phyloP scores from a whole-genome alignment of 2,329 filamentous ascomycete species.

The Ophiostoma novo-ulmi region DNA sequence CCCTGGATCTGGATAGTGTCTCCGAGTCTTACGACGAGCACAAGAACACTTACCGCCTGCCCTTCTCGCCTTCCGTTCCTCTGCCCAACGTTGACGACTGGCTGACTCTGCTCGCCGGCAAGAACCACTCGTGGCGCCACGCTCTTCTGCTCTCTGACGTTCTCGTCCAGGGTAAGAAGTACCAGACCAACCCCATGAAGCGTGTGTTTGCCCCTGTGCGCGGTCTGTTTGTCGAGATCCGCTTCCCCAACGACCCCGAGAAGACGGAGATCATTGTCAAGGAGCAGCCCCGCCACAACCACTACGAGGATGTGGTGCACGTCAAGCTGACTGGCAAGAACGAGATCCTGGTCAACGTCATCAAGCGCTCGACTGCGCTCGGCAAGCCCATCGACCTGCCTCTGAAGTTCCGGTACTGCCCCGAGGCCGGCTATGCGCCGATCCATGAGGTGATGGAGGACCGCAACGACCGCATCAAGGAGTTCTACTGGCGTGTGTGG shows the following conservation, averaged over 20 bases:
- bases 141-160: slow-evolving; percentile 91
- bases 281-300: slow-evolving; percentile 80
- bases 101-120: slow-evolving; percentile 82
- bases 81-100: slow-evolving; percentile 78
- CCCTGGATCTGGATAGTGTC: slow-evolving; percentile 72
- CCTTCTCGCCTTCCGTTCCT: slow-evolving; percentile 64
- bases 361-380: slow-evolving; percentile 85
- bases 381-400: slow-evolving; percentile 76
- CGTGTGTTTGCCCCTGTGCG: slow-evolving; percentile 82
- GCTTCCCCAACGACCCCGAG: slow-evolving; percentile 70
- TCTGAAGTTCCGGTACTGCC: slow-evolving; percentile 87
- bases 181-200: slow-evolving; percentile 93
- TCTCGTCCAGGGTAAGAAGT: slow-evolving; percentile 90
- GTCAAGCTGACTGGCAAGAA: slow-evolving; percentile 69
- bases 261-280: slow-evolving; percentile 83
- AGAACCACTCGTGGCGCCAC: slow-evolving; percentile 84
- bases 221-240: slow-evolving; percentile 85
- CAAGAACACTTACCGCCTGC: slow-evolving; percentile 81
- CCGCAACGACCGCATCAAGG: slow-evolving; percentile 96
- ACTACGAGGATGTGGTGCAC: slow-evolving; percentile 83
- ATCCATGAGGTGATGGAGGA: slow-evolving; percentile 94
- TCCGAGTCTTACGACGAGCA: slow-evolving; percentile 72
- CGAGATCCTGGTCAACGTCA: slow-evolving; percentile 82
- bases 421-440: slow-evolving; percentile 93
- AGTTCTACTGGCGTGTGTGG: slow-evolving; percentile 98